These are phyloP conservation scores for Metschnikowia orientalis DNA, from an alignment of 805 yeast genomes.

Conservation along the genomic window DNA sequence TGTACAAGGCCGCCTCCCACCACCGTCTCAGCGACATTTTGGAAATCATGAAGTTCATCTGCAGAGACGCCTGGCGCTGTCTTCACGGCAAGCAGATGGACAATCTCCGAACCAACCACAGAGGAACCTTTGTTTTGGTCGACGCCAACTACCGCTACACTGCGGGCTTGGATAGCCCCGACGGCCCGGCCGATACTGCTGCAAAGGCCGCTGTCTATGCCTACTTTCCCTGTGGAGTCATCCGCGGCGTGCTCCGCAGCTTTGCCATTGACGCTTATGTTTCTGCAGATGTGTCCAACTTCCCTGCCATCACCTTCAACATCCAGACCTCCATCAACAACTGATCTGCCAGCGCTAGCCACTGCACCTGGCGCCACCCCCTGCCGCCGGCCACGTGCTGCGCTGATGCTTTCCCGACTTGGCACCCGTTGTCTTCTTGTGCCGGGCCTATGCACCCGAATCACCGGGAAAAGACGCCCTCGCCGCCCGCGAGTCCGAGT, in stretches of 20 bases:
- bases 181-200: conserved; percentile 42
- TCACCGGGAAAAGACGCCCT: no score
- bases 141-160: conserved; percentile 62
- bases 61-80: conserved; percentile 86
- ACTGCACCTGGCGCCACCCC: no score
- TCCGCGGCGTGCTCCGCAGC: conserved; percentile 65
- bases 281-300: conserved; percentile 54
- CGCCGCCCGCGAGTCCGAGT: no score
- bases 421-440: no score
- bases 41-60: conserved; percentile 85
- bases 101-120: conserved; percentile 85
- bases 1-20: conserved; percentile 37
- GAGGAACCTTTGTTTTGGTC: conserved; percentile 76
- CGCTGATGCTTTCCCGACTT: no score
- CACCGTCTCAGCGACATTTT: conserved; percentile 57
- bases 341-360: conserved; percentile 12
- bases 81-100: conserved; percentile 85
- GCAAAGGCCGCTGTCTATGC: conserved; percentile 46
- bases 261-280: conserved; percentile 67
- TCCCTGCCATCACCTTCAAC: conserved; percentile 70
- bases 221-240: conserved; percentile 73
- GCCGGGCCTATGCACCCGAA: no score
- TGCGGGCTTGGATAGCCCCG: conserved; percentile 44
- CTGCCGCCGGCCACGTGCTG: no score
- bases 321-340: conserved; percentile 52